phyloP scores from a whole-genome alignment of 257 asterid genomes.

The Solanum commersonii region DNA sequence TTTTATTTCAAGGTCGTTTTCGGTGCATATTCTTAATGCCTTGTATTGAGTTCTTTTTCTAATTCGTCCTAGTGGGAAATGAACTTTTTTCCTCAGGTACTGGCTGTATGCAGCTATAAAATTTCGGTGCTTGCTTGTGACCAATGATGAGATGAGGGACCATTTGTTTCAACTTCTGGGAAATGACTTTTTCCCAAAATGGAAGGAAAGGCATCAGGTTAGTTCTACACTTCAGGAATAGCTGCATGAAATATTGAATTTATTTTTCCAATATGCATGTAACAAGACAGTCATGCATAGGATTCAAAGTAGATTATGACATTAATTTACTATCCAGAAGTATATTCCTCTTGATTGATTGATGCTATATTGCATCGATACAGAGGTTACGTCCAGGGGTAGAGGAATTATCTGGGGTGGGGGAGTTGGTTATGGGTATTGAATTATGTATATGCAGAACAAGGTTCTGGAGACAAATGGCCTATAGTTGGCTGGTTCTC shows the following conservation, averaged over 20 bases:
- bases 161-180: constrained; percentile 87
- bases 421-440: not conserved
- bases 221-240: not conserved
- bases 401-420: not conserved
- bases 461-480: not conserved
- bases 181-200: constrained; percentile 74
- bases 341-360: not conserved
- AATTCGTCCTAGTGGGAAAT: not conserved
- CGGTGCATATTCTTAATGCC: not conserved
- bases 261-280: not conserved
- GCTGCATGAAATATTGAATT: not conserved
- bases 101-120: constrained; percentile 96
- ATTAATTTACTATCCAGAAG: not conserved
- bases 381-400: not conserved
- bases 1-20: not conserved
- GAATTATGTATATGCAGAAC: not conserved
- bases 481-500: not conserved
- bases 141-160: constrained; percentile 95
- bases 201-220: constrained; percentile 97
- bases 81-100: constrained; percentile 50
- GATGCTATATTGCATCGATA: not conserved
- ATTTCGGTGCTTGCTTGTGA: constrained; percentile 55
- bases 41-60: not conserved
- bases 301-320: not conserved
- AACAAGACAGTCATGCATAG: not conserved